Evolutionary conservation across 371 early-diverging fungal species (phyloP).

Genomic region (Thermomucor indicae-seudaticae): DNA sequence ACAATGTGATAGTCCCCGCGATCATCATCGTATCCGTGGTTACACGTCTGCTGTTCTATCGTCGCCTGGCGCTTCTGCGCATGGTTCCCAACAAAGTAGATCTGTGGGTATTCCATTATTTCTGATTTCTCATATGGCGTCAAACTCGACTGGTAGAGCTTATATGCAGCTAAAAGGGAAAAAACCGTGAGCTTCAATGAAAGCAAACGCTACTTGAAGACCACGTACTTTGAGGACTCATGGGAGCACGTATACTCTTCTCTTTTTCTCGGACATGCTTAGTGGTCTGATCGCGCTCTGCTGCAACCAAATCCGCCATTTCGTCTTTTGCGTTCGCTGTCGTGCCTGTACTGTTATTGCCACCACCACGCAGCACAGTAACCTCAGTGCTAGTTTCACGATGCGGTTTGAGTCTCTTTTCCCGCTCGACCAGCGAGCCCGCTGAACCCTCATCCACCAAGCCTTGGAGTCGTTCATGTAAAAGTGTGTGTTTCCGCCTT

Average conservation of each 20-base stretch:
- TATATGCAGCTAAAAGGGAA: conserved; percentile 36
- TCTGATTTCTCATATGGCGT: conserved; percentile 82
- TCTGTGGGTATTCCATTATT: conserved; percentile 70
- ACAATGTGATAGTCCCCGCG: conserved; percentile 80
- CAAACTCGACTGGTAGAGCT: conserved; percentile 59
- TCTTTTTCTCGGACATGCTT: background rate
- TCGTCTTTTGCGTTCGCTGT: conserved; percentile 9
- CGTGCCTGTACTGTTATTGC: conserved; percentile 11
- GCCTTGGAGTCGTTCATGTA: conserved; percentile 19
- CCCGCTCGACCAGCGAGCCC: conserved; percentile 18
- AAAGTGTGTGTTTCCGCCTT: conserved; percentile 4
- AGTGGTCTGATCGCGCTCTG: background rate
- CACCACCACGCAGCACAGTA: conserved; percentile 16
- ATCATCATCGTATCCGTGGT: conserved; percentile 82
- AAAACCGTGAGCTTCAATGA: background rate
- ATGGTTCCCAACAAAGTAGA: conserved; percentile 85
- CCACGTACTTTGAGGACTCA: conserved; percentile 33
- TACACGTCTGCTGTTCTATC: conserved; percentile 39
- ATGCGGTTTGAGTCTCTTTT: conserved; percentile 1
- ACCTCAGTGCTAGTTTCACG: background rate
- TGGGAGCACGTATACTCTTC: conserved; percentile 24
- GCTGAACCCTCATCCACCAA: conserved; percentile 12
- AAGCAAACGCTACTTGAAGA: background rate
- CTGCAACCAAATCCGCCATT: background rate
- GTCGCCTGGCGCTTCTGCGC: conserved; percentile 52